Evolutionary conservation across 1,139 yeast species (phyloP).

Genomic region (Taiozyma onychis): DNA sequence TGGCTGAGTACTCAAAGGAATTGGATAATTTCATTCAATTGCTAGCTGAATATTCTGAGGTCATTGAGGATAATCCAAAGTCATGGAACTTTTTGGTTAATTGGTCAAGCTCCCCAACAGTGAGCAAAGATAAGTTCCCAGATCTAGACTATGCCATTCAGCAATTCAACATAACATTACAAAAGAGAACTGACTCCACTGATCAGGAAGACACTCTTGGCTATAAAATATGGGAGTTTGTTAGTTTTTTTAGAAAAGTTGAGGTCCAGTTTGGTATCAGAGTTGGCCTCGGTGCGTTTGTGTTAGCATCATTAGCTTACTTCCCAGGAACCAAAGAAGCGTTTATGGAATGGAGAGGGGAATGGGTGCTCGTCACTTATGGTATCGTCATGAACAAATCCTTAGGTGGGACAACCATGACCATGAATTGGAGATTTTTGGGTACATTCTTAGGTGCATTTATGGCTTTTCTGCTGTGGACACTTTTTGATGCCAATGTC

Average conservation of each 20-base stretch:
- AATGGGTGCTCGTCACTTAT: slow-evolving; percentile 79
- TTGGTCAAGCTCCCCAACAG: slow-evolving; percentile 31
- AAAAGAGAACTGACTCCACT: slow-evolving; percentile 7
- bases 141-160: slow-evolving; percentile 18
- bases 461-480: slow-evolving; percentile 57
- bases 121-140: slow-evolving; percentile 5
- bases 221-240: slow-evolving; percentile 36
- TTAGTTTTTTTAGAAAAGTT: slow-evolving; percentile 43
- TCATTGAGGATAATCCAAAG: slow-evolving; percentile 23
- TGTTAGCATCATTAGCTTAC: slow-evolving; percentile 65
- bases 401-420: slow-evolving; percentile 80
- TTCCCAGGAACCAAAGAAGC: slow-evolving; percentile 45
- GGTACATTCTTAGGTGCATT: slow-evolving; percentile 75
- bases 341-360: slow-evolving; percentile 69
- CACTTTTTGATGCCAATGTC: slow-evolving; percentile 50
- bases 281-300: slow-evolving; percentile 73
- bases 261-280: slow-evolving; percentile 77
- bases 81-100: slow-evolving; percentile 50
- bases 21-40: slow-evolving; percentile 42
- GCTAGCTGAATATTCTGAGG: slow-evolving; percentile 39
- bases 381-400: slow-evolving; percentile 84
- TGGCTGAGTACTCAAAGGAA: slow-evolving; percentile 60
- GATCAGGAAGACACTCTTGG: slow-evolving; percentile 11
- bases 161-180: slow-evolving; percentile 13
- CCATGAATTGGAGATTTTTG: slow-evolving; percentile 67